Percentiles rank a stretch among this genome's conserved stretches.
Conservation (phyloP, 495 filamentous ascomycete species). For the Pyrenula aspistea region DNA sequence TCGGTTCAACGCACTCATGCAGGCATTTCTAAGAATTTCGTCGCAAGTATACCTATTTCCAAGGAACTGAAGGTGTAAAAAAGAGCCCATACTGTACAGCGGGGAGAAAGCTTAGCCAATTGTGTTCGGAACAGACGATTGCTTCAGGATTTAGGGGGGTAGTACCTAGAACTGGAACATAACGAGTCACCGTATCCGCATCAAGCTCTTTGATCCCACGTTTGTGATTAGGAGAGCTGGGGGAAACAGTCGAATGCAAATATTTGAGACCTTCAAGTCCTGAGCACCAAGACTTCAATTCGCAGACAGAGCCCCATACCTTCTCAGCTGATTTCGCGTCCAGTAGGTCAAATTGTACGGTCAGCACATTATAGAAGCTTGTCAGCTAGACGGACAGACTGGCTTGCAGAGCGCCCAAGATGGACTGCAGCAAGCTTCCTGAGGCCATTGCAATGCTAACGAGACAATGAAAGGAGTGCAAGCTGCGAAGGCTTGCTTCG, state of each 20-base stretch:
- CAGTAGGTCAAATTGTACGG: conserved; percentile 46
- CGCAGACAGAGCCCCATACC: no score
- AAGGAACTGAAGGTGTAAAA: conserved; percentile 44
- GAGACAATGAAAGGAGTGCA: not conserved
- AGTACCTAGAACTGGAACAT: conserved; percentile 41
- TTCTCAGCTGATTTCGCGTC: conserved; percentile 42
- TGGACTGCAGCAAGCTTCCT: conserved; percentile 29
- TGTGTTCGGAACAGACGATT: not conserved
- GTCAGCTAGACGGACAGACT: conserved; percentile 58
- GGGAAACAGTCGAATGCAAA: conserved; percentile 58
- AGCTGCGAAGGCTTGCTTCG: not conserved
- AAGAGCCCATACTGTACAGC: conserved; percentile 40
- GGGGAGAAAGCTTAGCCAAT: conserved; percentile 1
- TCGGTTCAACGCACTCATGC: no score
- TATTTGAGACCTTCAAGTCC: conserved; percentile 51
- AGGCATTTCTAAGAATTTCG: conserved; percentile 42
- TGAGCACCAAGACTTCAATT: no score
- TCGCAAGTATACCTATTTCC: conserved; percentile 29
- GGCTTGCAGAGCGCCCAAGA: conserved; percentile 60
- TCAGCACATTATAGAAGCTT: conserved; percentile 50
- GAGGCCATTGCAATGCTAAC: not conserved
- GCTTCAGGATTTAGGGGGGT: no score
- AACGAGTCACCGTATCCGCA: conserved; percentile 37
- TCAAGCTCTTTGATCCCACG: conserved; percentile 56
- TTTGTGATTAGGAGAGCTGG: conserved; percentile 60